Conservation (phyloP, 116 monocot species). For the Zostera marina region DNA sequence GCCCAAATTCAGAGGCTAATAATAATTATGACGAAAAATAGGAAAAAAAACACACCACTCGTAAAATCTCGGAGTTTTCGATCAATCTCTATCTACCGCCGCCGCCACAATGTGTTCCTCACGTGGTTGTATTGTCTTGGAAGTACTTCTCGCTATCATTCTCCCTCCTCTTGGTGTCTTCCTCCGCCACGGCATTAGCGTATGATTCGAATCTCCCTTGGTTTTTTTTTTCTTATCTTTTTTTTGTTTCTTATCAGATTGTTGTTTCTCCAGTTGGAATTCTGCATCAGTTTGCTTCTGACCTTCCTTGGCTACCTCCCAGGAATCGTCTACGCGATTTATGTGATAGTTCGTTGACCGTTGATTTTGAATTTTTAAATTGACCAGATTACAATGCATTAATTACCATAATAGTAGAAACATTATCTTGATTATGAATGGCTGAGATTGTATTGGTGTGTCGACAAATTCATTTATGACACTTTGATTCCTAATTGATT, state of each 20-base stretch:
- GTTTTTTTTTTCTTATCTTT: not conserved
- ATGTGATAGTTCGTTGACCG: slow-evolving; percentile 31
- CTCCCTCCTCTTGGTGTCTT: slow-evolving; percentile 41
- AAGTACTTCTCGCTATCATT: slow-evolving; percentile 30
- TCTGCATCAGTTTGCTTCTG: slow-evolving; percentile 21
- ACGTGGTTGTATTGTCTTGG: slow-evolving; percentile 18
- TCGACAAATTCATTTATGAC: too few relatives aligned
- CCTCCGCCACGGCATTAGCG: slow-evolving; percentile 34
- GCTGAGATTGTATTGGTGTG: too few relatives aligned
- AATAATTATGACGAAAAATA: too few relatives aligned
- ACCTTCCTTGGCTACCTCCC: slow-evolving; percentile 37
- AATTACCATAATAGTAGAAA: too few relatives aligned
- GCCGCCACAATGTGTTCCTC: slow-evolving; percentile 8
- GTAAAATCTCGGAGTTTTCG: not conserved
- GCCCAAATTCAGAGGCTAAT: too few relatives aligned
- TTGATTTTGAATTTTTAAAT: slow-evolving; percentile 14
- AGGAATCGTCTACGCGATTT: slow-evolving; percentile 41
- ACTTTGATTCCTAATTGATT: too few relatives aligned
- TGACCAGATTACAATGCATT: too few relatives aligned
- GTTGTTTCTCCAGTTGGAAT: slow-evolving; percentile 10
- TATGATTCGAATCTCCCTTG: not conserved
- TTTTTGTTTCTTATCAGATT: not conserved
- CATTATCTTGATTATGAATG: too few relatives aligned
- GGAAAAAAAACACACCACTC: too few relatives aligned
- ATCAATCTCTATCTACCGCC: not conserved